Evolutionary conservation across 2,329 filamentous ascomycete species (phyloP).

Genomic region (Trichoderma sp.): DNA sequence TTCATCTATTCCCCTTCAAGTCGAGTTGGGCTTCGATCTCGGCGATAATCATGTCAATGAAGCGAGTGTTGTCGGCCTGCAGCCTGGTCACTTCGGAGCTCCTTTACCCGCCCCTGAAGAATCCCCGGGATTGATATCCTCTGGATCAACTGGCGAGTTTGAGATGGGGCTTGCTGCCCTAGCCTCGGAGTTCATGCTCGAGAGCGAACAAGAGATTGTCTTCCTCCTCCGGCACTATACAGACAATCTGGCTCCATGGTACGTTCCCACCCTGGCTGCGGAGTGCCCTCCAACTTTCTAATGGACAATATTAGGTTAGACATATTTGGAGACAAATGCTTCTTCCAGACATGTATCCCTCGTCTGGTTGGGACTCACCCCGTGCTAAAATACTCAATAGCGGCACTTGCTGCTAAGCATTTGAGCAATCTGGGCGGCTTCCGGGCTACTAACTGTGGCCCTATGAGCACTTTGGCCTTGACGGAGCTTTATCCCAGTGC

Average conservation of each 20-base stretch:
- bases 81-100: background rate
- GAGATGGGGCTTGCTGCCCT: background rate
- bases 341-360: conserved; percentile 4
- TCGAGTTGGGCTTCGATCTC: background rate
- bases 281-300: background rate
- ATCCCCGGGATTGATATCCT: background rate
- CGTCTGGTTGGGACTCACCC: background rate
- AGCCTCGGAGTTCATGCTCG: conserved; percentile 9
- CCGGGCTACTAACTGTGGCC: background rate
- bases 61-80: background rate
- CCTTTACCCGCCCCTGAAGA: background rate
- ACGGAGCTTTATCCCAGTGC: conserved; percentile 11
- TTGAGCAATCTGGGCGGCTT: background rate
- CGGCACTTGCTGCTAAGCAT: background rate
- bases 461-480: background rate
- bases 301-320: background rate
- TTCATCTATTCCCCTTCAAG: background rate
- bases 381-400: background rate
- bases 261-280: background rate
- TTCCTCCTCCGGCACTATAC: conserved; percentile 13
- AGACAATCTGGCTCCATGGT: conserved; percentile 1
- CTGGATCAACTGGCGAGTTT: background rate
- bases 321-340: background rate
- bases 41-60: background rate
- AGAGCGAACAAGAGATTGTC: conserved; percentile 9